Conservation (phyloP, 768 basidiomycete genomes). For the Pulveroboletus sp. region DNA sequence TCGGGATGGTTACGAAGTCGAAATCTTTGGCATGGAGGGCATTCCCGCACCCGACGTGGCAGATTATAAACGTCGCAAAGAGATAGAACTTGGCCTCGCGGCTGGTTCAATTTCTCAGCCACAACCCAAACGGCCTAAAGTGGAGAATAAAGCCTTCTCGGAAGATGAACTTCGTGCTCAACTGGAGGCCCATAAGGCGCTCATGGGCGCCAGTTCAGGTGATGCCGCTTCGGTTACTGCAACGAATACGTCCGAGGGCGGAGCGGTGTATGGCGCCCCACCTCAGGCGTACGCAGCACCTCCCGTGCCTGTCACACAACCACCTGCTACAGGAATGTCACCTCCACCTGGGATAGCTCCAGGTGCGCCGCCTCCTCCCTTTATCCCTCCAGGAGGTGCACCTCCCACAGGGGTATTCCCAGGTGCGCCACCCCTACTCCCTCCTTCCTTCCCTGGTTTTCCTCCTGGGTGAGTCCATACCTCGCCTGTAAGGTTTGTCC, state of each 20-base stretch:
- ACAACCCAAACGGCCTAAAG: slow-evolving; percentile 74
- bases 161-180: slow-evolving; percentile 84
- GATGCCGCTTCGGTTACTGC: slow-evolving; percentile 31
- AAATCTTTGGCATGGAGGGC: slow-evolving; percentile 99
- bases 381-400: slow-evolving; percentile 33
- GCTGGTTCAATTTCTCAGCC: slow-evolving; percentile 80
- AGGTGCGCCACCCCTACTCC: slow-evolving; percentile 33
- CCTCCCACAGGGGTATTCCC: slow-evolving; percentile 38
- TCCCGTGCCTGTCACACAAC: slow-evolving; percentile 30
- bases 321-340: slow-evolving; percentile 28
- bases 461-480: slow-evolving; percentile 49
- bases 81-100: slow-evolving; percentile 84
- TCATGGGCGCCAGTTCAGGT: slow-evolving; percentile 67
- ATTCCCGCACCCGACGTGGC: slow-evolving; percentile 91
- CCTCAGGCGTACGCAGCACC: slow-evolving; percentile 62
- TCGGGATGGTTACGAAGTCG: slow-evolving; percentile 95
- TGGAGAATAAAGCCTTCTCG: slow-evolving; percentile 69
- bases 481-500: slow-evolving; percentile 11
- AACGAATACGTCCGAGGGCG: slow-evolving; percentile 34
- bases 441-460: slow-evolving; percentile 43
- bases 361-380: slow-evolving; percentile 41
- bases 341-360: slow-evolving; percentile 39
- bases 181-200: slow-evolving; percentile 82
- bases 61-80: slow-evolving; percentile 94
- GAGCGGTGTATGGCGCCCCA: slow-evolving; percentile 68